Evolutionary conservation across 2,329 filamentous ascomycete genomes (phyloP).

Genomic region (Neophaeococcomyces mojaviensis): DNA sequence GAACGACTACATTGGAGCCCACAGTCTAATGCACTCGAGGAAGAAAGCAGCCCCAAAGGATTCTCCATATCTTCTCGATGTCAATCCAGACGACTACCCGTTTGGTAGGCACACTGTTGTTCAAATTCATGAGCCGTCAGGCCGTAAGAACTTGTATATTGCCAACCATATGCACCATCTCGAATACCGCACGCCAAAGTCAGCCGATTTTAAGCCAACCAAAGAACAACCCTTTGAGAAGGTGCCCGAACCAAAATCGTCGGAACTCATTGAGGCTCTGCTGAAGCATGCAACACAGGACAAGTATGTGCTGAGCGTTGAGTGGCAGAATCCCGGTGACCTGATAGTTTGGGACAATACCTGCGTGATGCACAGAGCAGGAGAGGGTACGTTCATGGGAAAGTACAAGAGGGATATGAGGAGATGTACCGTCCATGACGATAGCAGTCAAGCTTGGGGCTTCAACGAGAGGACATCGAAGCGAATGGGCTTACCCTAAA

Average conservation of each 20-base stretch:
- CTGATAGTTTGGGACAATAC: constrained; percentile 55
- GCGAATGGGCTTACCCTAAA: constrained; percentile 26
- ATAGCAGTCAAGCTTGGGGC: constrained; percentile 36
- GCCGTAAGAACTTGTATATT: constrained; percentile 47
- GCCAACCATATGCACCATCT: constrained; percentile 48
- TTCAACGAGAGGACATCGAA: constrained; percentile 31
- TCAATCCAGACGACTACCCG: constrained; percentile 34
- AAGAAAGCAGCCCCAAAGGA: constrained; percentile 43
- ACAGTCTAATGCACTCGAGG: constrained; percentile 47
- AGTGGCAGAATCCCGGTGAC: constrained; percentile 45
- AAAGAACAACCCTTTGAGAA: constrained; percentile 13
- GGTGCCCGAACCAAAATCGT: constrained; percentile 28
- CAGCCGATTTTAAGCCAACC: constrained; percentile 9
- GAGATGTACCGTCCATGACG: constrained; percentile 49
- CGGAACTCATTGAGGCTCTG: constrained; percentile 29
- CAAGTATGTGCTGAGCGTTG: constrained; percentile 40
- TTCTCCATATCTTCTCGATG: constrained; percentile 34
- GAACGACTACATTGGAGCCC: constrained; percentile 41
- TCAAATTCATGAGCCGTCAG: constrained; percentile 46
- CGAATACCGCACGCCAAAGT: constrained; percentile 26
- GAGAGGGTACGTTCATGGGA: constrained; percentile 41
- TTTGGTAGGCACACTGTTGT: constrained; percentile 43
- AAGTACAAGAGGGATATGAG: constrained; percentile 48
- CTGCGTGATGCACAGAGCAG: constrained; percentile 48
- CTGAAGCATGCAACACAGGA: constrained; percentile 41